Evolutionary conservation across 2,329 filamentous ascomycete genomes (phyloP), one percentile per base, ranked within the genome.

Genomic region (Aspergillus fumigatiaffinis): DNA sequence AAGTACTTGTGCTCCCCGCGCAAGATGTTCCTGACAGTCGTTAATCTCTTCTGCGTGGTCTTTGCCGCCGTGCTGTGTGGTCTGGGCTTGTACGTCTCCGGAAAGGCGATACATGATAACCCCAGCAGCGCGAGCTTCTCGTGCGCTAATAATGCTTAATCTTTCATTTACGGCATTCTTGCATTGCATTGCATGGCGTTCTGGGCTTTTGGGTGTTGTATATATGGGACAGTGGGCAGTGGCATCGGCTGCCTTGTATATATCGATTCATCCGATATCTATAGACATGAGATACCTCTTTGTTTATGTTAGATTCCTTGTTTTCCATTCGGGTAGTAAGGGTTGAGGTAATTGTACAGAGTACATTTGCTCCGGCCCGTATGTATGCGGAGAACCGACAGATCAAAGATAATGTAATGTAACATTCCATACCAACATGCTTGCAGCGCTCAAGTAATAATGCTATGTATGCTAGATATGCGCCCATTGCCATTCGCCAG

Each of bases 61-160:
- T 48, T 72, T 29, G 63, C 38, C 0, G 57, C 69, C 21, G 70
- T 41, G n/a, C 35, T 68, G 63, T 72, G 71, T 46, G 68, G 68
- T 53, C 65, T 73, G n/a, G 71, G 71, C 23, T 67, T 73, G 10
- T 73, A 66, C 54, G 68, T 71, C 23, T 73, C 71, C 8, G 70
- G 71, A 3, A 72, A 71, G 49, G 66, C 68, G n/a, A 63, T 73
- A 23, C 70, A 72, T 28, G 70, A 72, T 44, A 64, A 71, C 44
- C 63, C 68, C 28, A 66, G 66, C 54, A 65, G 62, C 29, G 61
- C 61, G 6, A 72, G 68, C 55, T 73, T 73, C 58, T 71, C 71
- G 5, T 73, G 71, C 46, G 66, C 65, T 14, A 70, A 65, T 50
- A 71, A 65, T 62, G 63, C 66, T 25, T 69, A 47, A 26, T 32